Conservation (phyloP, 139 green algal genomes). For the Chlamydomonas incerta region DNA sequence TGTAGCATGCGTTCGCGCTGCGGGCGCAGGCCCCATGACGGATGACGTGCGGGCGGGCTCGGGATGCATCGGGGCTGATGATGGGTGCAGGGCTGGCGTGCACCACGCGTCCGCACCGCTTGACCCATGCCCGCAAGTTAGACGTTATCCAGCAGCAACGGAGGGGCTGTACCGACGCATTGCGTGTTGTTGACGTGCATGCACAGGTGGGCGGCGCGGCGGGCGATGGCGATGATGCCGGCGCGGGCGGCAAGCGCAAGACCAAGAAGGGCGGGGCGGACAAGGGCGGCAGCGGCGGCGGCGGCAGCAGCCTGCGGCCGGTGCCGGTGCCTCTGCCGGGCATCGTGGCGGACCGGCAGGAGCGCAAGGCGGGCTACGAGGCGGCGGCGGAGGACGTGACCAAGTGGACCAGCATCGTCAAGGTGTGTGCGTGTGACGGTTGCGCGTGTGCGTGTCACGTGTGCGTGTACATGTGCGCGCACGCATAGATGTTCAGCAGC, state of each 20-base stretch:
- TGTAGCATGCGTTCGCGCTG: too few relatives aligned
- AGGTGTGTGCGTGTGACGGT: constrained; percentile 68
- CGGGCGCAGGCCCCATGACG: too few relatives aligned
- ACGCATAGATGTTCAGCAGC: too few relatives aligned
- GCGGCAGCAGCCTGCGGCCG: not conserved
- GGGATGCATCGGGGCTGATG: too few relatives aligned
- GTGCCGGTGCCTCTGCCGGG: constrained; percentile 68
- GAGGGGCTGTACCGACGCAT: too few relatives aligned
- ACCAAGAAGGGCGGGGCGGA: constrained; percentile 10
- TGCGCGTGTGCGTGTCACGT: not conserved
- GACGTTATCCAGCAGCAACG: too few relatives aligned
- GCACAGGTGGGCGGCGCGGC: constrained; percentile 47
- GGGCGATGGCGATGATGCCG: not conserved
- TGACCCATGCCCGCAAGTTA: too few relatives aligned
- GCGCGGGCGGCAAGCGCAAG: not conserved
- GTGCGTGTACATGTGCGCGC: too few relatives aligned
- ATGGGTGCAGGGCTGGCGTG: too few relatives aligned
- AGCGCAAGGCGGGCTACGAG: constrained; percentile 92
- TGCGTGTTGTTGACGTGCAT: too few relatives aligned
- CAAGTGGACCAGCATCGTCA: constrained; percentile 94
- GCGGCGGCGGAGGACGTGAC: constrained; percentile 81
- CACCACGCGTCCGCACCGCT: too few relatives aligned
- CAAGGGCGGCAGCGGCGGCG: not conserved
- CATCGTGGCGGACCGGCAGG: constrained; percentile 69
- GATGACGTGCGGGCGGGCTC: too few relatives aligned